Base-by-base conservation (phyloP, 129 eudicot species). In the Pseudognaphalium luteoalbum region DNA sequence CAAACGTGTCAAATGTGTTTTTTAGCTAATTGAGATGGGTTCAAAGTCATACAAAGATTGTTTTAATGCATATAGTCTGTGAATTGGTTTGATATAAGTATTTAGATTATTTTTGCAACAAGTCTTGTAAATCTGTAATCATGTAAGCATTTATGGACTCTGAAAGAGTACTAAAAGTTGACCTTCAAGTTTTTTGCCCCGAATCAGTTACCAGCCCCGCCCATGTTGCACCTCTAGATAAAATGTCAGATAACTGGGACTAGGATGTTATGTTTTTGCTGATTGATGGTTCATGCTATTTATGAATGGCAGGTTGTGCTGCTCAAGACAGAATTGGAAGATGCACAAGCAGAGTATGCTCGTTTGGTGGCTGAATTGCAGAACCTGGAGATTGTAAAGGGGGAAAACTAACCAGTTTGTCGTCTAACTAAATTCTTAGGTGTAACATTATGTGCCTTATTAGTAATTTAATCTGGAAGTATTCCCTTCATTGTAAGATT, bases 351-450 rank as follows among this genome's bases (percentile, higher is more conserved):
- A 12, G 88, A 81, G 78, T 87, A 87, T 79, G 59, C 77, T 67
- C 68, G 78, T 32, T 63, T 92, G 79, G 59, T 87, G 71, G 69
- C 74, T 65, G 91, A 92, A 77, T 69, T 83, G 81, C 81, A 68
- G 59, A 21, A 60, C 10, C 21, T 89, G 70, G 96, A 89, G 77
- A 82, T 50, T 34, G 78, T 85, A 60, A 89, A 88, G 78, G 65
- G 35, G 60, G 96, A 87, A 78, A 83, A 56, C 39, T 73, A 30
- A 65, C 47, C 33, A 29, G 6, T 15, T 25, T 25, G 32, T 7
- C 22, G 28, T 29, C 57, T 44, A 2, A 47, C 51, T 64, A 75
- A 60, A 29, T 14, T 67, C 15, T 73, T 72, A 57, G 78, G 66
- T 72, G 78, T 73, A 72, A 65, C 68, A 52, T 63, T 29, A 17